phyloP scores from a whole-genome alignment of 2,329 filamentous ascomycete genomes.

The Cercospora berteroae region DNA sequence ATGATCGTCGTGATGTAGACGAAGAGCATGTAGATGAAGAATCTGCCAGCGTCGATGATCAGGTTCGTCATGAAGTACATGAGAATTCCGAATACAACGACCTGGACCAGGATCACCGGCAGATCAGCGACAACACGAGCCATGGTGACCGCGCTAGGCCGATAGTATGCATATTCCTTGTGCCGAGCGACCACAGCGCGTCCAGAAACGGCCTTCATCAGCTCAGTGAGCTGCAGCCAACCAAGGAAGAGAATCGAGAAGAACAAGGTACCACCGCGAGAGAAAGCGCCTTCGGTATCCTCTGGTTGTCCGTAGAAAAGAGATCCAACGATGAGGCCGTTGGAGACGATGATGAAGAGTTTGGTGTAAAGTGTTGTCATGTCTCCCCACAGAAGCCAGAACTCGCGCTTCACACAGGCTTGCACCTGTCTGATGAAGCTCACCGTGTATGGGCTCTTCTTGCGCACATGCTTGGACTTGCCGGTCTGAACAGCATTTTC shows the following conservation, averaged over 20 bases:
- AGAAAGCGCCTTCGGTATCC: conserved; percentile 61
- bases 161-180: conserved; percentile 66
- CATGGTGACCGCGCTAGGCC: conserved; percentile 63
- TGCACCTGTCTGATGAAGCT: conserved; percentile 69
- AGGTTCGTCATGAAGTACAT: conserved; percentile 65
- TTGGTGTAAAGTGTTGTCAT: conserved; percentile 74
- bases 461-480: conserved; percentile 63
- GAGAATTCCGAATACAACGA: conserved; percentile 60
- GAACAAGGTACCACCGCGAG: conserved; percentile 62
- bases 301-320: conserved; percentile 69
- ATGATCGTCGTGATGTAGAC: conserved; percentile 62
- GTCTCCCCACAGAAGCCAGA: conserved; percentile 76
- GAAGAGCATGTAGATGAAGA: conserved; percentile 65
- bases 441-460: conserved; percentile 74
- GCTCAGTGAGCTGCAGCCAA: conserved; percentile 73
- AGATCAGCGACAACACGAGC: conserved; percentile 63
- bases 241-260: conserved; percentile 65
- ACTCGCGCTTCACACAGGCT: conserved; percentile 68
- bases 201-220: conserved; percentile 73
- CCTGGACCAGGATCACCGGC: conserved; percentile 58
- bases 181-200: conserved; percentile 68
- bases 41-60: conserved; percentile 59
- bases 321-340: conserved; percentile 72
- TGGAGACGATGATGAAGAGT: conserved; percentile 72
- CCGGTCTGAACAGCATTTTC: conserved; percentile 58